Conservation (phyloP, 352 stramenopile species). For the Pythium rishiriense region DNA sequence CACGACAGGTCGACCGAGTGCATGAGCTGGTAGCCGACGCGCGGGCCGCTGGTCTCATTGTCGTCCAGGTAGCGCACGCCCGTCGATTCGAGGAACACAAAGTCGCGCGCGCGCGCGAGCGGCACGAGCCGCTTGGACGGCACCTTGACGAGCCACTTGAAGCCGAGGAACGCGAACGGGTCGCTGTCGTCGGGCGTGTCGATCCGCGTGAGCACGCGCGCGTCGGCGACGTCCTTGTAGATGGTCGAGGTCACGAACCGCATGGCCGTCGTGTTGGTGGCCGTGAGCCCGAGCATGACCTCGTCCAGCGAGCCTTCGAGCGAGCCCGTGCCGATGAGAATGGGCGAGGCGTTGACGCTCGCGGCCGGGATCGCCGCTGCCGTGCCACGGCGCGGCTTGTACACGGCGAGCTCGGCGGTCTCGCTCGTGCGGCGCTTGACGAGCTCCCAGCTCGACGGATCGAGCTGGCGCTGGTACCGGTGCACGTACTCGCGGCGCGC, state of each 20-base stretch:
- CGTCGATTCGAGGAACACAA: conserved; percentile 33
- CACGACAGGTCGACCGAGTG: conserved; percentile 36
- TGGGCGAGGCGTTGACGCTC: conserved; percentile 31
- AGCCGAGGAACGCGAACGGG: conserved; percentile 32
- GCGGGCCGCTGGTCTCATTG: background rate
- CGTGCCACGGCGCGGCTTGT: conserved; percentile 11
- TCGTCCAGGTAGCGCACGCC: conserved; percentile 15
- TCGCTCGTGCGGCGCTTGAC: conserved; percentile 18
- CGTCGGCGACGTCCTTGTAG: conserved; percentile 32
- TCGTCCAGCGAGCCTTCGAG: conserved; percentile 31
- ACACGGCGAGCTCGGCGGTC: conserved; percentile 23
- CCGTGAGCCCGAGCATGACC: conserved; percentile 32
- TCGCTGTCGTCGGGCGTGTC: conserved; percentile 23
- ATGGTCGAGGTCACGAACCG: conserved; percentile 25
- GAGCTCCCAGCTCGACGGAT: conserved; percentile 27
- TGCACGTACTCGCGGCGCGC: conserved; percentile 28
- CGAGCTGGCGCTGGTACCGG: conserved; percentile 28
- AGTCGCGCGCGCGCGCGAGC: conserved; percentile 32
- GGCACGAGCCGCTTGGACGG: conserved; percentile 23
- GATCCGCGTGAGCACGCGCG: conserved; percentile 29
- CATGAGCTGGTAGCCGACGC: conserved; percentile 34
- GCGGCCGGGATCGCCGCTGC: conserved; percentile 10
- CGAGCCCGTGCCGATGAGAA: conserved; percentile 32
- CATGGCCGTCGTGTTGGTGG: conserved; percentile 29
- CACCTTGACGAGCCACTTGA: conserved; percentile 37